Evolutionary conservation across 75 land plant genomes (phyloP), one percentile per base, ranked within the genome.

Genomic region (Cryptomeria japonica): DNA sequence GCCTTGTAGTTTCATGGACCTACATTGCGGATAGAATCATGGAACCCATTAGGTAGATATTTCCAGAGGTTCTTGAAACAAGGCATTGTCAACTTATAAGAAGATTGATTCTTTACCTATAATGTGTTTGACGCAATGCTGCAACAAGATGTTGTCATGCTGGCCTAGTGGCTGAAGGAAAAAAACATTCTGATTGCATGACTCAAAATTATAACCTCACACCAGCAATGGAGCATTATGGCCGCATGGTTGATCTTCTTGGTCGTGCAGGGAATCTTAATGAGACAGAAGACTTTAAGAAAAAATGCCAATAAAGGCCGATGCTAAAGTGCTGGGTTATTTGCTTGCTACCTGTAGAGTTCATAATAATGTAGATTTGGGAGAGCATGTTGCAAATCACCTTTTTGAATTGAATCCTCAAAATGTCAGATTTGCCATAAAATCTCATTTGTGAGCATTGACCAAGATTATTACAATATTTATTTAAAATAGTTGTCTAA

Each of bases 241-340:
- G 94, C 28, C 94, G 95, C 53, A 90, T 95, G 90, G 95, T 95
- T 47, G 97, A 95, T 86, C 90, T 94, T 55, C 25, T 94, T 38
- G 94, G 95, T 5, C 91, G 95, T 42, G 88, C 91, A 0, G 92
- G 94, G 39, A 86, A 88, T 41, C 64, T 92, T 34, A 12, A 18
- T 12, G 91, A 94, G 39, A 95, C 96, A 14, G 73, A 92, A 79
- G 76, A 88, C 72, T 85, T 95, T 44, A 90, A 93, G 34, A 53
- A 89, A 89, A 89, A 49, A 94, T 95, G 95, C 97, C 95, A 19
- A 93, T 89, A 68, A 88, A 92, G 55, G 88, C 97, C 22, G 95
- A 95, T 89, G 92, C 84, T 53, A 87, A 90, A 13, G 91, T 94
- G 51, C 92, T 94, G 95, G 90, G 94, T 88, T 92, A 93, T 44